A percentile compares a stretch with the other conserved stretches of the same genome.
phyloP scores from a whole-genome alignment of 1,284 basidiomycete genomes.

The Ceratobasidium sp. region DNA sequence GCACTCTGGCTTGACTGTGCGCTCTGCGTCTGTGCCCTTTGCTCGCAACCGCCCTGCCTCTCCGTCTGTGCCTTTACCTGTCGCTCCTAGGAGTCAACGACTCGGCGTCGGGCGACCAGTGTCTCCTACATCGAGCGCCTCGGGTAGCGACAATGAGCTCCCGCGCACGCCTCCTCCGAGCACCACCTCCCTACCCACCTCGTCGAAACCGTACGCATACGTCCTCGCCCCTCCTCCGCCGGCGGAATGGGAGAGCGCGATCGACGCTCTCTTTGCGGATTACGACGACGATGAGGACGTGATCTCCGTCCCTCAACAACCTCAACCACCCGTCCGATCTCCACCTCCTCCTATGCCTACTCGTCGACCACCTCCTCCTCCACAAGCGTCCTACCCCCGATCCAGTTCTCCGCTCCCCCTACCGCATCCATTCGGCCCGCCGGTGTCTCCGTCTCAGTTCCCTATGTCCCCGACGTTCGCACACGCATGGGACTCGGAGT shows the following conservation, averaged over 20 bases:
- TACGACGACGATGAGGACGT: constrained; percentile 10
- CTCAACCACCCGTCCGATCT: background rate
- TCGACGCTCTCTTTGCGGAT: constrained; percentile 30
- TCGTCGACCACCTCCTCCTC: constrained; percentile 5
- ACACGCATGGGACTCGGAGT: constrained; percentile 16
- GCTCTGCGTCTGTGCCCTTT: background rate
- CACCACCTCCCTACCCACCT: background rate
- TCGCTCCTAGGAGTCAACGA: background rate
- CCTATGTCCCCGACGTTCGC: constrained; percentile 30
- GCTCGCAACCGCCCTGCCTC: background rate
- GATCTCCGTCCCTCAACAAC: background rate
- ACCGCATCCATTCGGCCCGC: background rate
- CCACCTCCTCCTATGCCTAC: background rate
- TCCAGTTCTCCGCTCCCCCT: background rate
- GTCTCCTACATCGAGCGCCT: constrained; percentile 36
- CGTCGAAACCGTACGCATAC: background rate
- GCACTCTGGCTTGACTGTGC: background rate
- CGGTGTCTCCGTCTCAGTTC: constrained; percentile 5
- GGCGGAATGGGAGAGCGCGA: constrained; percentile 36
- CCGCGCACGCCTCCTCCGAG: constrained; percentile 22
- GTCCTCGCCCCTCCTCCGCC: constrained; percentile 11
- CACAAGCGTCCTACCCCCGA: background rate
- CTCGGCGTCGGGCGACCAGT: constrained; percentile 14
- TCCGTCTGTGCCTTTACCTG: background rate
- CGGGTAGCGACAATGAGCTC: constrained; percentile 34